Evolutionary conservation across 805 yeast species (phyloP), one percentile per base, ranked within the genome.

Genomic region (Hanseniaspora clermontiae): DNA sequence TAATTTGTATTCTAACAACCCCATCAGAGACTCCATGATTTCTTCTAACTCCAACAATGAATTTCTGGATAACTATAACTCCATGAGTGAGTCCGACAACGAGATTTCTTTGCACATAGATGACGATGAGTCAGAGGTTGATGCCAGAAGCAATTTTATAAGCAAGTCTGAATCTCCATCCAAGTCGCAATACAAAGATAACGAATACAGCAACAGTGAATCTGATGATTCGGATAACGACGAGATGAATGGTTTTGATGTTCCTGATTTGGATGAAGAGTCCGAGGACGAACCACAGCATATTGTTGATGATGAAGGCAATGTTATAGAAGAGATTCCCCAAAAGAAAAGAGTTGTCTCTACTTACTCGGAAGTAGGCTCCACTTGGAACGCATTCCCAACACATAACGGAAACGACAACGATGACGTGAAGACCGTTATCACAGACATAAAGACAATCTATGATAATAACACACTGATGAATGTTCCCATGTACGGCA

Each of bases 341-440:
- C 61, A 70, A 4, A 64, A 65, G 40, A 27, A 39, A 17, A 61
- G 69, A 20, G 62, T 59, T 2, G 65, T 63, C 0, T 67, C 71
- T 0, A 62, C 67, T 9, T 67, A 68, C 46, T 64, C 71, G 8
- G 70, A 64, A 43, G 62, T 61, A 10, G 72, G 65, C 27, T 68
- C 71, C 53, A 61, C 66, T 1, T 69, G 71, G 70, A 66, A 68
- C 49, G 70, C 70, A 11, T 69, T 69, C 48, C 72, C 72, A 17
- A 61, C 68, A 0, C 49, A 46, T 34, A 38, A 52, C 9, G 61
- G 62, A 5, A 61, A 60, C 15, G 55, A 46, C 14, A 59, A 57
- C 7, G 60, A 56, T 29, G 64, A 60, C 40, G 58, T 68, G 27
- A 66, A 65, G 42, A 69, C 71, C 1, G 38, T 55, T 14, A 64